Conservation (phyloP, 306 rosid species). For the Gynostemma pentaphyllum region DNA sequence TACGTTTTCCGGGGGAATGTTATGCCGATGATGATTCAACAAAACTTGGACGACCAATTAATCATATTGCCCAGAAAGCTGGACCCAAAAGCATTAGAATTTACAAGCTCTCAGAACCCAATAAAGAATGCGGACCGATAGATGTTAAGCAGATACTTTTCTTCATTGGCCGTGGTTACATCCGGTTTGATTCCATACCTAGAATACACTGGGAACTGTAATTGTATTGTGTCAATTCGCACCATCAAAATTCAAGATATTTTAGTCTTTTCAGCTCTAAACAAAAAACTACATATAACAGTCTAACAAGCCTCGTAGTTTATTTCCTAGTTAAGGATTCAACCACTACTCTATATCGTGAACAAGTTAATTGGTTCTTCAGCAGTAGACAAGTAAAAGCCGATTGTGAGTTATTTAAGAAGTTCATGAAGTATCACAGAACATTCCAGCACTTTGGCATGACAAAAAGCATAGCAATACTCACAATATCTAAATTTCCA, state of each 20-base stretch:
- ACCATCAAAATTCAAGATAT: background rate
- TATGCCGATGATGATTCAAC: background rate
- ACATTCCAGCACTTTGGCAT: conserved; percentile 1
- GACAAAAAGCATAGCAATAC: background rate
- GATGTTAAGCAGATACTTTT: background rate
- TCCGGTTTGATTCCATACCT: background rate
- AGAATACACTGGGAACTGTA: background rate
- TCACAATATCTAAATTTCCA: background rate
- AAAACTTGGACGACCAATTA: background rate
- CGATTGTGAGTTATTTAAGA: background rate
- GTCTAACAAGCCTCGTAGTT: background rate
- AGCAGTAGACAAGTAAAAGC: background rate
- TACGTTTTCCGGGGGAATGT: background rate
- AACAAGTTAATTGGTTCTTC: background rate
- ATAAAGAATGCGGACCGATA: background rate
- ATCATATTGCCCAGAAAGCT: background rate
- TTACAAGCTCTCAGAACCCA: background rate
- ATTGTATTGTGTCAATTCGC: background rate
- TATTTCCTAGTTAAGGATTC: background rate
- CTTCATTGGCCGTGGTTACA: background rate
- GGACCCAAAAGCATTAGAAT: background rate
- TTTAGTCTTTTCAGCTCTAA: background rate
- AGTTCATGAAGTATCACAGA: background rate
- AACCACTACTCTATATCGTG: background rate
- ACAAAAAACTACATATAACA: background rate